A percentile compares a stretch with the other conserved stretches of the same genome.
Conservation (phyloP, 441 rosid species). For the Brassica balearica region DNA sequence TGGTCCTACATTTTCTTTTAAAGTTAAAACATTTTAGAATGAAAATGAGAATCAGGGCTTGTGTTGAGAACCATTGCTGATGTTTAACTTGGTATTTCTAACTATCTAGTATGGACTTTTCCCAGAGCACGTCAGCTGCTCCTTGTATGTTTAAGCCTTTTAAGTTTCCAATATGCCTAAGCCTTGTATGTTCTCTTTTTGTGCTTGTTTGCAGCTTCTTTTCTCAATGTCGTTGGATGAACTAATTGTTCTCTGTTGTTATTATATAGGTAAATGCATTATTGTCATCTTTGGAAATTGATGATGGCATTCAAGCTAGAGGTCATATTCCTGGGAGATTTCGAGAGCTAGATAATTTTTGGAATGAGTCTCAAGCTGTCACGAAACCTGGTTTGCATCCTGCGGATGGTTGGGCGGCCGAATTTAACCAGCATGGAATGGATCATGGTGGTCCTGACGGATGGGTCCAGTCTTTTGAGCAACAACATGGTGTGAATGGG, state of each 20-base stretch:
- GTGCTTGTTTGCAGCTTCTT: conserved; percentile 13
- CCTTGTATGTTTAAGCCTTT: conserved; percentile 12
- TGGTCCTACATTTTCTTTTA: conserved; percentile 8
- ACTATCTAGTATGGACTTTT: background rate
- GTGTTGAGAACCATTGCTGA: conserved; percentile 7
- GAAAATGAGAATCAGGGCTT: conserved; percentile 20
- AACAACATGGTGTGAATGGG: conserved; percentile 85
- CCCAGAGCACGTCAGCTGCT: too few relatives aligned
- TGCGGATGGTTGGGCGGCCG: conserved; percentile 81
- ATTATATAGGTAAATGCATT: conserved; percentile 81
- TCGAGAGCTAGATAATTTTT: conserved; percentile 81
- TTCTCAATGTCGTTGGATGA: conserved; percentile 14
- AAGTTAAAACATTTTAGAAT: conserved; percentile 7
- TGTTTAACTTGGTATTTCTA: conserved; percentile 24
- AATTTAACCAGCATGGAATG: conserved; percentile 68
- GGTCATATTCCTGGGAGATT: conserved; percentile 80
- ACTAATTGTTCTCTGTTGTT: conserved; percentile 23
- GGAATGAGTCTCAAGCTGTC: conserved; percentile 96
- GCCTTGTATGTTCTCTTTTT: conserved; percentile 10
- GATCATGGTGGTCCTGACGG: conserved; percentile 67
- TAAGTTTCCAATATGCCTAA: conserved; percentile 1
- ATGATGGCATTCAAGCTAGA: conserved; percentile 66
- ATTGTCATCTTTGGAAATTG: conserved; percentile 88
- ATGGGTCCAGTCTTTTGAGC: conserved; percentile 92
- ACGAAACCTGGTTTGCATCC: conserved; percentile 63